These are phyloP conservation scores for Stereum hirsutum DNA, from an alignment of 1,284 basidiomycete species.

Conservation along the genomic window DNA sequence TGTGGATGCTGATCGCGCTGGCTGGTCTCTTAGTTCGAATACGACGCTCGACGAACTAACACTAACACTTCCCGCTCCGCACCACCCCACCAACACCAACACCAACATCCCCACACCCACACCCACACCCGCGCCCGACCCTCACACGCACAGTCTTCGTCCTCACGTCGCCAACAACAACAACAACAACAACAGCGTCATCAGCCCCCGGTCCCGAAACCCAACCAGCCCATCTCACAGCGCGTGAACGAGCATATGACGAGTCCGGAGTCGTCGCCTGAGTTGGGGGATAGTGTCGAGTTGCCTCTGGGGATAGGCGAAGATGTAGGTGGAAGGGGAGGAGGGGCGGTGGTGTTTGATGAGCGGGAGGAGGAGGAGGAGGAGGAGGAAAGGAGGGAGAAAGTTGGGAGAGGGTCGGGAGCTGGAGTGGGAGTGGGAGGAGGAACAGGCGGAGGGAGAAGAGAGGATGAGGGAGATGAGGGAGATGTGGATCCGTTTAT, in stretches of 20 bases:
- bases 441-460: neutral
- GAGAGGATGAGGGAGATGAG: neutral
- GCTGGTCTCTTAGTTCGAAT: constrained; percentile 27
- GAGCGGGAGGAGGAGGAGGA: constrained; percentile 9
- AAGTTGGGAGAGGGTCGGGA: constrained; percentile 19
- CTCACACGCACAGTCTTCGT: constrained; percentile 7
- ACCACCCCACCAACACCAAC: neutral
- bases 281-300: constrained; percentile 10
- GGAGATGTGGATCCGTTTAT: constrained; percentile 11
- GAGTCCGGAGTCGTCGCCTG: constrained; percentile 11
- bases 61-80: no score
- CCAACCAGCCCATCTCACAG: constrained; percentile 13
- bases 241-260: constrained; percentile 12
- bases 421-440: constrained; percentile 10
- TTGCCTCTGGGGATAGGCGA: constrained; percentile 4
- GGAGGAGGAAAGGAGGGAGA: constrained; percentile 14
- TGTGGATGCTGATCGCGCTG: constrained; percentile 2
- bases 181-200: constrained; percentile 12
- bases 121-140: neutral
- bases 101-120: neutral
- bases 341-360: neutral
- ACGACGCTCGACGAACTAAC: constrained; percentile 23
- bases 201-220: constrained; percentile 14
- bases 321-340: constrained; percentile 6
- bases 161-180: constrained; percentile 24